These are phyloP conservation scores for Angomonas ambiguus DNA, from an alignment of 208 protist genomes.

Conservation along the genomic window DNA sequence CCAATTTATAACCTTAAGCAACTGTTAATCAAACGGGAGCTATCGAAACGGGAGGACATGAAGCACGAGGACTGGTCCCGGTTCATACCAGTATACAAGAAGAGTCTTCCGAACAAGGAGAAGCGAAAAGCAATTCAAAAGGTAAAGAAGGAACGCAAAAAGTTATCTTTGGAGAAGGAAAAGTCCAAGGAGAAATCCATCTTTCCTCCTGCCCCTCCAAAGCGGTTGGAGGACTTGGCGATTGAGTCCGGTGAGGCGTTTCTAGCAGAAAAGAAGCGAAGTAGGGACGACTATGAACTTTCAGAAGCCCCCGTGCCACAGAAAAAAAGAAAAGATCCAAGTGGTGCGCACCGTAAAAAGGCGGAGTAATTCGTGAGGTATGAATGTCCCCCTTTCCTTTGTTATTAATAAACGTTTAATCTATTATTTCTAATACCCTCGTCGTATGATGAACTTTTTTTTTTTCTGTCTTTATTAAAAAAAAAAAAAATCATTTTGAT, in stretches of 20 bases:
- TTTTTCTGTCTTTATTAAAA: background rate
- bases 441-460: slow-evolving; percentile 5
- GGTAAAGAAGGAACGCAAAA: slow-evolving; percentile 79
- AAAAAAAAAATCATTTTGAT: background rate
- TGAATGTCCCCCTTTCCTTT: slow-evolving; percentile 3
- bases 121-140: slow-evolving; percentile 86
- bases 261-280: slow-evolving; percentile 39
- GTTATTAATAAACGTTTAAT: slow-evolving; percentile 10
- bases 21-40: slow-evolving; percentile 99
- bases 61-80: slow-evolving; percentile 97
- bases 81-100: slow-evolving; percentile 98
- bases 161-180: slow-evolving; percentile 54
- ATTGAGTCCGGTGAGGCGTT: slow-evolving; percentile 91
- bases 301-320: background rate
- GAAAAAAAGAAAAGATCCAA: background rate
- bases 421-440: slow-evolving; percentile 6
- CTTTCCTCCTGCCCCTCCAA: slow-evolving; percentile 85
- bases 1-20: slow-evolving; percentile 99
- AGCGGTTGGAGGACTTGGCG: slow-evolving; percentile 87
- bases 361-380: background rate
- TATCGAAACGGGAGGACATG: slow-evolving; percentile 95
- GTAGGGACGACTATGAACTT: slow-evolving; percentile 70
- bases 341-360: slow-evolving; percentile 14
- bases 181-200: slow-evolving; percentile 67
- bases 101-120: slow-evolving; percentile 84